Evolutionary conservation across 2,329 filamentous ascomycete genomes (phyloP), one percentile per base, ranked within the genome.

Genomic region (Xylaria sp.): DNA sequence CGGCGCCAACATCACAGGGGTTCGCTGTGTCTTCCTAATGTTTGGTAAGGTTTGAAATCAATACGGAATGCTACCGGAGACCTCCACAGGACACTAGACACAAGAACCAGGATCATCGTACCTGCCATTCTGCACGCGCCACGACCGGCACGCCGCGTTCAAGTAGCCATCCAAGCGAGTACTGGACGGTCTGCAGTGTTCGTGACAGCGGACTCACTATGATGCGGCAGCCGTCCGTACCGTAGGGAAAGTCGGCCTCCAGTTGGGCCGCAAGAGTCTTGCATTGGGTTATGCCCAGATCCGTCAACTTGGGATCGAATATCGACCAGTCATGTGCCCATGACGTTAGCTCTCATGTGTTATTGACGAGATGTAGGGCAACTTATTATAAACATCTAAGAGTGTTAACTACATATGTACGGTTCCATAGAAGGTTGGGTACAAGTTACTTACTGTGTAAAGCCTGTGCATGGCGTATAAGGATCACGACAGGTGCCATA

Each of bases 391-490:
- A 62, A 79, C 60, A 67, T 79, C 77, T 79, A 20, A 20, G 12
- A 71, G 31, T 9, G 58, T 66, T 48, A 63, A 69, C 31, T 23
- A n/a, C n/a, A n/a, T n/a, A n/a, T n/a, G n/a, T n/a, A 62, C 28
- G n/a, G 9, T 51, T 18, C 23, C 48, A 23, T 46, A 7, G 54
- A 28, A 18, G 48, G 9, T 12, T 48, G 15, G 33, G 23, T 52
- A 33, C 39, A 58, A 28, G 33, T 15, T 48, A 77, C 78, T 75
- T 72, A 82, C 82, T 83, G 59, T 83, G 81, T 58, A 77, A 48
- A 46, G 81, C 82, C 76, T 83, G 76, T 28, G 79, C 82, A 66
- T 83, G 82, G 57, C 82, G 76, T 67, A 83, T 81, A 6, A 83
- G 69, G 68, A 83, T 79, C n/a, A 83, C 72, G 5, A 77, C 76